These are phyloP conservation scores for Brassica nigra DNA, from an alignment of 345 rosid species.

Conservation along the genomic window DNA sequence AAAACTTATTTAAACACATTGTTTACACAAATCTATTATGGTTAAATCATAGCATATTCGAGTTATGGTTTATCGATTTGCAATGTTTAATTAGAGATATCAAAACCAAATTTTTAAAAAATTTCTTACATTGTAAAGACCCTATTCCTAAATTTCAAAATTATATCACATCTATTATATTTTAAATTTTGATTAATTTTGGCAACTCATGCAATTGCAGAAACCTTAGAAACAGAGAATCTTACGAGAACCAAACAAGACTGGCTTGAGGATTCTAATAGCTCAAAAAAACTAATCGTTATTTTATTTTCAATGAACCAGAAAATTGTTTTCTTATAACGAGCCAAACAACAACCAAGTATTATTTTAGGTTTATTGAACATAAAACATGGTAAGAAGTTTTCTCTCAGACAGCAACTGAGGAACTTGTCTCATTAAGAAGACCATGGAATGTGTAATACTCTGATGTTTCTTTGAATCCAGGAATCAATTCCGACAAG, in stretches of 20 bases:
- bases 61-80: background rate
- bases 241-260: background rate
- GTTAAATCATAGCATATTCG: too few species aligned
- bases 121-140: background rate
- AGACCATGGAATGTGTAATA: slow-evolving; percentile 58
- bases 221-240: background rate
- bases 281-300: background rate
- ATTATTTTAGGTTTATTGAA: background rate
- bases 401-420: slow-evolving; percentile 40
- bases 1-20: too few species aligned
- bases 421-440: slow-evolving; percentile 68
- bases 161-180: too few species aligned
- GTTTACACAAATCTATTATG: too few species aligned
- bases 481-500: slow-evolving; percentile 77
- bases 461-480: slow-evolving; percentile 69
- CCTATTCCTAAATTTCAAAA: too few species aligned
- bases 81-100: background rate
- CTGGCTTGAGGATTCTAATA: background rate
- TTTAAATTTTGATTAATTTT: background rate
- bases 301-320: background rate
- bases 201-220: background rate
- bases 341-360: background rate
- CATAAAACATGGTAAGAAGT: background rate
- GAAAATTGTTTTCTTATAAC: background rate
- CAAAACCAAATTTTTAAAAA: background rate